Evolutionary conservation across 2,329 filamentous ascomycete genomes (phyloP).

Genomic region (Cryphonectria parasitica): DNA sequence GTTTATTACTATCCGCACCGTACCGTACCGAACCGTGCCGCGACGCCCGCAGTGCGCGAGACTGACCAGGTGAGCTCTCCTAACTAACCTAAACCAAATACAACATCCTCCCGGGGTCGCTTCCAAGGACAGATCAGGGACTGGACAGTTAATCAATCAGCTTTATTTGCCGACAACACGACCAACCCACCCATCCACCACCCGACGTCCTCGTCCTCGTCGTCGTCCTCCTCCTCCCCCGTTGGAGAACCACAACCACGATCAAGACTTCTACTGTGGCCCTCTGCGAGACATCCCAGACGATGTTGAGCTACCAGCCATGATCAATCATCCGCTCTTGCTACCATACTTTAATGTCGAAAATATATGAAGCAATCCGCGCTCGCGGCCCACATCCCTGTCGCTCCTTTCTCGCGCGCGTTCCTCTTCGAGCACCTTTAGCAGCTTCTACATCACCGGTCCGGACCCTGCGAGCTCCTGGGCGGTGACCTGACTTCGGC

Average conservation of each 20-base stretch:
- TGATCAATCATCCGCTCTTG: constrained; percentile 34
- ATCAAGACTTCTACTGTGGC: background rate
- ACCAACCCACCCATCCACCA: constrained; percentile 1
- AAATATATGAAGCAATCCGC: constrained; percentile 45
- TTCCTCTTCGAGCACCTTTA: constrained; percentile 30
- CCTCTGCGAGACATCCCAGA: constrained; percentile 3
- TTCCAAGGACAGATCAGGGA: constrained; percentile 23
- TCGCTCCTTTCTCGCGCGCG: constrained; percentile 34
- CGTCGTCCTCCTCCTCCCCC: background rate
- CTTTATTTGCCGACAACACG: constrained; percentile 6
- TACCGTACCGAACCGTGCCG: constrained; percentile 17
- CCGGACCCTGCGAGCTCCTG: constrained; percentile 10
- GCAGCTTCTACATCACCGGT: background rate
- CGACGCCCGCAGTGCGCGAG: background rate
- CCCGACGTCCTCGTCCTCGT: background rate
- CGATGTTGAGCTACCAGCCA: constrained; percentile 32
- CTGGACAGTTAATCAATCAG: background rate
- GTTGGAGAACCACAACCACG: constrained; percentile 7
- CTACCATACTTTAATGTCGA: constrained; percentile 36
- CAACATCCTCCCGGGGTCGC: constrained; percentile 12
- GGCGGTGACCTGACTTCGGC: constrained; percentile 14
- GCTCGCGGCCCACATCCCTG: constrained; percentile 35
- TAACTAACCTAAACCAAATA: constrained; percentile 5
- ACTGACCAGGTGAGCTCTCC: background rate
- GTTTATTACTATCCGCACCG: constrained; percentile 1